These are phyloP conservation scores for Phytophthora colocasiae DNA, from an alignment of 352 stramenopile genomes.

Conservation along the genomic window DNA sequence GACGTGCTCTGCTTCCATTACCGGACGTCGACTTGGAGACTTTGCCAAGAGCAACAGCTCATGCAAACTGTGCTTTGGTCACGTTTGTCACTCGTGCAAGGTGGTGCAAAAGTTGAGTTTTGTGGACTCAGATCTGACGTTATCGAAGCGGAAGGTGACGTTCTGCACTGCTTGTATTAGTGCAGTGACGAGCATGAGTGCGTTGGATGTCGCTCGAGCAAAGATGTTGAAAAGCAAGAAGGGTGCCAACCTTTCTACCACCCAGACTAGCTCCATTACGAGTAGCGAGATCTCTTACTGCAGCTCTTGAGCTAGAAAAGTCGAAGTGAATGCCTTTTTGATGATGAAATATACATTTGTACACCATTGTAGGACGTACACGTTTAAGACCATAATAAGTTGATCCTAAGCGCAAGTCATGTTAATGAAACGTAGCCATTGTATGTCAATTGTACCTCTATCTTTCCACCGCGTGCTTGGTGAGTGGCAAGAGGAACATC, in stretches of 20 bases:
- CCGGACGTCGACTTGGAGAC: background rate
- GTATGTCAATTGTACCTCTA: constrained; percentile 17
- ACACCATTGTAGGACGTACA: no score
- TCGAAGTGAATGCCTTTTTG: no score
- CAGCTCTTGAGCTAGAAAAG: background rate
- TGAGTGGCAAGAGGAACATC: constrained; percentile 65
- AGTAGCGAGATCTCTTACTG: constrained; percentile 21
- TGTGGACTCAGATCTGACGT: constrained; percentile 14
- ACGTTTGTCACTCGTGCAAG: background rate
- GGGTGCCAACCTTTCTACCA: constrained; percentile 6
- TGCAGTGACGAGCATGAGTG: constrained; percentile 15
- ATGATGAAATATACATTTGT: no score
- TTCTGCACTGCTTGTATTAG: constrained; percentile 36
- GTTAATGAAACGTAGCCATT: background rate
- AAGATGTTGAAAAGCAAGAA: constrained; percentile 19
- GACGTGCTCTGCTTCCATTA: background rate
- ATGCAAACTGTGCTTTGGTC: background rate
- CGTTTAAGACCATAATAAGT: no score
- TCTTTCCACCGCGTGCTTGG: constrained; percentile 63
- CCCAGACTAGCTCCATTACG: constrained; percentile 9
- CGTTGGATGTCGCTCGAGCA: constrained; percentile 9
- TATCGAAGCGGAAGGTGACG: constrained; percentile 32
- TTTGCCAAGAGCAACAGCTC: constrained; percentile 3
- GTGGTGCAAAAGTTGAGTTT: constrained; percentile 28
- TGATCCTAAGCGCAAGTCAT: no score